phyloP scores from a whole-genome alignment of 768 basidiomycete species.

The Tulasnella sp. region DNA sequence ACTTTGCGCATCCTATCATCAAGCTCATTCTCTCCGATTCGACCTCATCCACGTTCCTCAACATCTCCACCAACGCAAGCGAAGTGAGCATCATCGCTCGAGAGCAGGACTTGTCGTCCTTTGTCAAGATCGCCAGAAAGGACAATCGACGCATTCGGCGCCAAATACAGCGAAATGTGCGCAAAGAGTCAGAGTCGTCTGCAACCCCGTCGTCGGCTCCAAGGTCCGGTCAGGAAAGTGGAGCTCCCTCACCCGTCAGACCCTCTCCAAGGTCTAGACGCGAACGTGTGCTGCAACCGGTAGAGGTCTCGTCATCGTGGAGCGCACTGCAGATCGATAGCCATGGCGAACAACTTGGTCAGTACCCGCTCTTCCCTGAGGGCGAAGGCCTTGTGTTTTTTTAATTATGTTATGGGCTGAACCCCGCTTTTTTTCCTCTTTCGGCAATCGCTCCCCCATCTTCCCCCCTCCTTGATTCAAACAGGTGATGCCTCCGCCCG shows the following conservation, averaged over 20 bases:
- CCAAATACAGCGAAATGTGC: constrained; percentile 34
- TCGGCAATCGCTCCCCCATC: constrained; percentile 14
- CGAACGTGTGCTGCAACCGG: constrained; percentile 37
- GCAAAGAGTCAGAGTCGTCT: constrained; percentile 20
- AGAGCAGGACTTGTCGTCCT: constrained; percentile 23
- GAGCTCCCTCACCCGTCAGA: background rate
- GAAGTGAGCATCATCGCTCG: constrained; percentile 50
- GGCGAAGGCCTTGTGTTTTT: background rate
- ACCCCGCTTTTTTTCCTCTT: constrained; percentile 28
- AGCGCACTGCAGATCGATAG: constrained; percentile 78
- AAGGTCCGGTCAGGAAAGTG: constrained; percentile 28
- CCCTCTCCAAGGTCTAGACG: background rate
- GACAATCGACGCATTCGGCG: constrained; percentile 55
- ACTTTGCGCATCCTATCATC: constrained; percentile 59
- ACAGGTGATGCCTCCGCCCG: constrained; percentile 67
- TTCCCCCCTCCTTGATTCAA: background rate
- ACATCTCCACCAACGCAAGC: constrained; percentile 72
- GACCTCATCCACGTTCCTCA: constrained; percentile 64
- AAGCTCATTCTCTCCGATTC: constrained; percentile 56
- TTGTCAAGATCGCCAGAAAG: constrained; percentile 53
- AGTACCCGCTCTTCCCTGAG: constrained; percentile 26
- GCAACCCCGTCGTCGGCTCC: background rate
- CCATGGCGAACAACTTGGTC: constrained; percentile 66
- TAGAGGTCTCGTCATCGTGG: constrained; percentile 74
- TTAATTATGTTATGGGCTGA: constrained; percentile 10